Evolutionary conservation across 768 basidiomycete genomes (phyloP).

Genomic region (Mycena epipterygia): DNA sequence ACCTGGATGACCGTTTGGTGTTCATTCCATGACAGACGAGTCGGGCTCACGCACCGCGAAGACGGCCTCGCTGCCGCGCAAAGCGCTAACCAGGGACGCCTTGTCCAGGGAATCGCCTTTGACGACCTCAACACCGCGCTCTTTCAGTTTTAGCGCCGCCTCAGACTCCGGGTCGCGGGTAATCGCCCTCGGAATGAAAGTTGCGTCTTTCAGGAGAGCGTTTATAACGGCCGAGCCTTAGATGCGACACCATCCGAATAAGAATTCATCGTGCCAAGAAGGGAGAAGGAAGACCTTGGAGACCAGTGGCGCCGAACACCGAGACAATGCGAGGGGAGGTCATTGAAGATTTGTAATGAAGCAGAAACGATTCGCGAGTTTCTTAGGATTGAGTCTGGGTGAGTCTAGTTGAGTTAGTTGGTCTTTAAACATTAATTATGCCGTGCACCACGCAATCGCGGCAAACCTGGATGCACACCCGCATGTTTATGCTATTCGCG

Average conservation of each 20-base stretch:
- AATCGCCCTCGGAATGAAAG: neutral
- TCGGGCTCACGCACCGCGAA: constrained; percentile 42
- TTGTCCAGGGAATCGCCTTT: neutral
- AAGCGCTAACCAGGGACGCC: constrained; percentile 37
- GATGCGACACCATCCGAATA: no score
- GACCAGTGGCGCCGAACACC: constrained; percentile 11
- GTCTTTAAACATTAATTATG: no score
- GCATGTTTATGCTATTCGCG: no score
- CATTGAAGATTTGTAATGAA: no score
- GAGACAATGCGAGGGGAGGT: neutral
- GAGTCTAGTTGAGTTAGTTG: no score
- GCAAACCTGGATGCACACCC: no score
- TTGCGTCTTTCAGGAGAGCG: neutral
- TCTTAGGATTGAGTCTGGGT: no score
- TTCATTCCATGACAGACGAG: neutral
- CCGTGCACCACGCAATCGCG: no score
- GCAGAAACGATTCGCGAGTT: no score
- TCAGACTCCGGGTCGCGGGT: neutral
- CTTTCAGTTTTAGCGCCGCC: constrained; percentile 42
- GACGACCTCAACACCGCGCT: neutral
- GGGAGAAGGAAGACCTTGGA: constrained; percentile 43
- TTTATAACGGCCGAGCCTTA: no score
- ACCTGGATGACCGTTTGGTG: neutral
- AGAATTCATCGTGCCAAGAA: no score
- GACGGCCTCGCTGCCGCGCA: constrained; percentile 47